Percentiles rank a stretch among this genome's conserved stretches.
Conservation (phyloP, 441 rosid genomes). For the Euphorbia neoarborescens region DNA sequence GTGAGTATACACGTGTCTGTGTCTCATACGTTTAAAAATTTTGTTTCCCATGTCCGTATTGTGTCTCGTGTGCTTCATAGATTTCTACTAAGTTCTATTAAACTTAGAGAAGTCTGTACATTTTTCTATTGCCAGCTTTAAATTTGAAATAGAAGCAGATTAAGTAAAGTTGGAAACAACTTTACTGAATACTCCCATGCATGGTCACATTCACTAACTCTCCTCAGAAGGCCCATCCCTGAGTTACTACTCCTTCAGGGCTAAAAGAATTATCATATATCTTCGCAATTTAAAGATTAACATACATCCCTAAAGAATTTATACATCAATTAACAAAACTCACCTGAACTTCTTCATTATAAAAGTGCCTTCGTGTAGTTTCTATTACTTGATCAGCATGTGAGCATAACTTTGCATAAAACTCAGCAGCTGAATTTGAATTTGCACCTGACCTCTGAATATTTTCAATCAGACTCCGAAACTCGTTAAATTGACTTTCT, state of each 20-base stretch:
- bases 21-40: too few relatives aligned
- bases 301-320: slow-evolving; percentile 14
- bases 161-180: not conserved
- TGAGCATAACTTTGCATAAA: slow-evolving; percentile 43
- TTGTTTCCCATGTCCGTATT: too few relatives aligned
- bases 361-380: slow-evolving; percentile 52
- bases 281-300: slow-evolving; percentile 8
- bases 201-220: slow-evolving; percentile 7
- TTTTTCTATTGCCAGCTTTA: slow-evolving; percentile 2
- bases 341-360: slow-evolving; percentile 58
- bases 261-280: slow-evolving; percentile 6
- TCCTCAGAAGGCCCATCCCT: not conserved
- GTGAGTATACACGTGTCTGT: too few relatives aligned
- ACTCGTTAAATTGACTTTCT: slow-evolving; percentile 44
- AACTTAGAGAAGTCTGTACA: slow-evolving; percentile 2
- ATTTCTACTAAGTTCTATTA: not conserved
- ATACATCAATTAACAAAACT: slow-evolving; percentile 15
- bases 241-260: slow-evolving; percentile 3
- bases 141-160: not conserved
- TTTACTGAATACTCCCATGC: slow-evolving; percentile 3
- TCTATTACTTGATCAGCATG: slow-evolving; percentile 56
- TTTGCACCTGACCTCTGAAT: slow-evolving; percentile 44
- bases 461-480: slow-evolving; percentile 46
- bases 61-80: too few relatives aligned
- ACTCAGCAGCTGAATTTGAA: slow-evolving; percentile 43